Conservation (phyloP, 73 alveolate species). For the Paramecium caudatum region DNA sequence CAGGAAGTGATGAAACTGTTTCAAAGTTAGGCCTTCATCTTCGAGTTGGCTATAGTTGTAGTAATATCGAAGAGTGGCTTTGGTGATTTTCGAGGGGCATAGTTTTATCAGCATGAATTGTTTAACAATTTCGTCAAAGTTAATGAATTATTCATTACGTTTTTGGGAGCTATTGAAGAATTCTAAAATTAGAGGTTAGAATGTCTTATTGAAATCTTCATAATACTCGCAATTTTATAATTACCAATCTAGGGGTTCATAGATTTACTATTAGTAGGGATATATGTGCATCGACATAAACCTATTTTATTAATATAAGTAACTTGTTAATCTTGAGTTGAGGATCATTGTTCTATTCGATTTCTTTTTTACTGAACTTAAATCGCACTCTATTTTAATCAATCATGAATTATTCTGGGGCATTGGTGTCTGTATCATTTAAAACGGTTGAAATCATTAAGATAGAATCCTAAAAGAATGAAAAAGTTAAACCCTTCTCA, state of each 20-base stretch:
- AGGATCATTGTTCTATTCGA: constrained; percentile 21
- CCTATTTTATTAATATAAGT: not conserved
- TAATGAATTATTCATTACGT: not conserved
- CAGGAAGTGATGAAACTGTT: constrained; percentile 19
- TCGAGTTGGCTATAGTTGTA: not conserved
- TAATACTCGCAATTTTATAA: constrained; percentile 21
- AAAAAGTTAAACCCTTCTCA: not conserved
- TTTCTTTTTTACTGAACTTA: not conserved
- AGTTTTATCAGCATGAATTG: not conserved
- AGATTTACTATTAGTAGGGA: not conserved
- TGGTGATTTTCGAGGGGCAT: constrained; percentile 47
- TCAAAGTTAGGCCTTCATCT: constrained; percentile 25
- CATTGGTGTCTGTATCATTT: not conserved
- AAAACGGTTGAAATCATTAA: not conserved
- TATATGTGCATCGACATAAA: not conserved
- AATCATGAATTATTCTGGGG: not conserved
- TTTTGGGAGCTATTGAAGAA: not conserved
- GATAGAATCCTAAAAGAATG: not conserved
- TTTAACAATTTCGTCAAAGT: constrained; percentile 21
- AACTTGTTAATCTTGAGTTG: not conserved
- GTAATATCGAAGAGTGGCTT: constrained; percentile 1
- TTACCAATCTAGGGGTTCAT: not conserved
- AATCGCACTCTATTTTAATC: not conserved
- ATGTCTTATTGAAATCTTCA: not conserved
- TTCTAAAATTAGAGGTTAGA: not conserved